Conservation (phyloP, 306 rosid genomes). For the Quillaja saponaria region DNA sequence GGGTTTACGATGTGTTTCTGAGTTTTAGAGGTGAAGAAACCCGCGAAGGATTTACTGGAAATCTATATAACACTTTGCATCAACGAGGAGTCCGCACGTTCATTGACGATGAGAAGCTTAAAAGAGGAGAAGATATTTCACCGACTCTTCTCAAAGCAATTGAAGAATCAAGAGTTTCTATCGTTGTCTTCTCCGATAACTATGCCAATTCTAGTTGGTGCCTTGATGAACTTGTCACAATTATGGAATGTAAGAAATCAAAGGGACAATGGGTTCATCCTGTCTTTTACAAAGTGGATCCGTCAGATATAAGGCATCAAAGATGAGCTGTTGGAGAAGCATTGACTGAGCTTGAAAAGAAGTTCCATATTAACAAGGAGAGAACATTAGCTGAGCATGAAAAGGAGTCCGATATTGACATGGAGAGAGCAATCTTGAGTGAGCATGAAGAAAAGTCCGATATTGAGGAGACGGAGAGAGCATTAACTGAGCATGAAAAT, state of each 20-base stretch:
- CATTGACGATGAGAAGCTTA: constrained; percentile 30
- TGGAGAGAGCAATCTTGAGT: too few relatives aligned
- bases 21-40: constrained; percentile 46
- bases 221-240: constrained; percentile 46
- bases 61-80: constrained; percentile 37
- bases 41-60: constrained; percentile 35
- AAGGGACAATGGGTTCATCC: constrained; percentile 42
- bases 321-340: constrained; percentile 18
- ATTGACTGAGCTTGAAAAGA: constrained; percentile 29
- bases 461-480: too few relatives aligned
- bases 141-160: constrained; percentile 42
- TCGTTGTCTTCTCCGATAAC: constrained; percentile 46
- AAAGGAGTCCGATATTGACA: too few relatives aligned
- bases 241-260: constrained; percentile 26
- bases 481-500: background rate
- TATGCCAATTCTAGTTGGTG: constrained; percentile 46
- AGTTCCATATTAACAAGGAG: too few relatives aligned
- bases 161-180: constrained; percentile 43
- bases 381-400: too few relatives aligned
- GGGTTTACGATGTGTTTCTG: constrained; percentile 46
- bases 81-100: constrained; percentile 37
- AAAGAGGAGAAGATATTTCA: constrained; percentile 35
- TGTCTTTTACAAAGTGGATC: constrained; percentile 46
- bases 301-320: constrained; percentile 41
- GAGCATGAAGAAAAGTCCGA: too few relatives aligned